Conservation (phyloP, 2,329 filamentous ascomycete species). For the Rutstroemia sp. region DNA sequence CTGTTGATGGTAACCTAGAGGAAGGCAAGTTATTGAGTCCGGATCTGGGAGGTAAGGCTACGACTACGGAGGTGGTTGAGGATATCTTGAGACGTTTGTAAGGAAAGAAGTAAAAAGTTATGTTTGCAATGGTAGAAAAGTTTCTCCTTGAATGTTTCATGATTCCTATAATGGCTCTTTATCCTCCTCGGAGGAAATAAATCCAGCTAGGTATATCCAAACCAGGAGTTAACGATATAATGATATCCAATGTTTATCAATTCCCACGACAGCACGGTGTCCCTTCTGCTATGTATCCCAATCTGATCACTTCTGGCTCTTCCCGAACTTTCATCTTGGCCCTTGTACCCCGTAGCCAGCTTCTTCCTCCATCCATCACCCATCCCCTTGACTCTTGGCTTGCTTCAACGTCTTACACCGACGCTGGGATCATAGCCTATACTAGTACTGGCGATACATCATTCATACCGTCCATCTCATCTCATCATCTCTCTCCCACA, state of each 20-base stretch:
- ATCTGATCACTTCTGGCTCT: neutral
- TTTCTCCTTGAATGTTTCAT: neutral
- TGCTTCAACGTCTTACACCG: neutral
- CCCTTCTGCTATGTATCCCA: neutral
- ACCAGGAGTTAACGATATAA: constrained; percentile 8
- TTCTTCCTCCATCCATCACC: neutral
- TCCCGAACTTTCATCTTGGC: neutral
- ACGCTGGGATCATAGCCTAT: neutral
- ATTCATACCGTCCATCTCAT: neutral
- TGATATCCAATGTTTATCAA: constrained; percentile 1
- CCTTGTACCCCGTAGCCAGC: neutral
- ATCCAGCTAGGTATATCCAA: neutral
- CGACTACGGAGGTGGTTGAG: constrained; percentile 76
- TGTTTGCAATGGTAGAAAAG: constrained; percentile 8
- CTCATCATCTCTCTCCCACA: neutral
- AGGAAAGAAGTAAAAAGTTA: neutral
- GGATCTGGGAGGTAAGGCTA: constrained; percentile 82
- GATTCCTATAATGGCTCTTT: constrained; percentile 4
- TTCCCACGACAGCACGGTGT: neutral
- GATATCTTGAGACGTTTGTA: constrained; percentile 83
- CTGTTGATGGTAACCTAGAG: constrained; percentile 83
- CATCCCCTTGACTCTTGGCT: neutral
- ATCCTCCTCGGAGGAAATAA: constrained; percentile 1
- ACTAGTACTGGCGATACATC: neutral
- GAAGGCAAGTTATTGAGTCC: constrained; percentile 78